phyloP scores from a whole-genome alignment of 306 rosid species.

The Ceratonia siliqua region DNA sequence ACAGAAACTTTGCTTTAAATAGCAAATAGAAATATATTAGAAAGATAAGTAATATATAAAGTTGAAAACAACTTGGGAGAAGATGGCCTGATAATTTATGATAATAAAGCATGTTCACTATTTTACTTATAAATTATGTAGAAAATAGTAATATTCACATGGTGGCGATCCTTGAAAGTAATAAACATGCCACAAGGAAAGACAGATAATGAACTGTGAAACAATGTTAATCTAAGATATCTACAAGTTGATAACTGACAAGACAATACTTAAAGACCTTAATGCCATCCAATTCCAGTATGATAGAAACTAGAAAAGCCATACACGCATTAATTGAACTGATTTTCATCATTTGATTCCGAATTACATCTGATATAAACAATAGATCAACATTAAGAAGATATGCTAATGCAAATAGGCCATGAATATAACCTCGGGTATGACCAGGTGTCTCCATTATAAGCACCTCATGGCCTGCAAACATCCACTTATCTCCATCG shows the following conservation, averaged over 20 bases:
- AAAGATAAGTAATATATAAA: neutral
- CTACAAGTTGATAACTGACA: neutral
- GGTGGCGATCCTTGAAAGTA: no score
- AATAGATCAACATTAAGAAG: slow-evolving; percentile 2
- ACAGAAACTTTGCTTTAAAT: neutral
- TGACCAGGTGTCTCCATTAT: slow-evolving; percentile 96
- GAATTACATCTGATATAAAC: neutral
- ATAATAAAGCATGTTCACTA: neutral
- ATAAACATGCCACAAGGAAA: neutral
- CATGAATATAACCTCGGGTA: slow-evolving; percentile 67
- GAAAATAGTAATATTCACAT: neutral
- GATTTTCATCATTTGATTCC: neutral
- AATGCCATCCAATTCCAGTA: neutral
- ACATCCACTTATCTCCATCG: slow-evolving; percentile 99
- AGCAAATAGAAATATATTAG: neutral
- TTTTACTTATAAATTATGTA: neutral
- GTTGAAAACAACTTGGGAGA: neutral
- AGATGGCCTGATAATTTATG: neutral
- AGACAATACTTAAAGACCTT: neutral
- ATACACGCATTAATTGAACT: neutral
- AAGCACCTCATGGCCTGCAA: slow-evolving; percentile 93
- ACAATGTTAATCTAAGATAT: no score
- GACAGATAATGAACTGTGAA: neutral
- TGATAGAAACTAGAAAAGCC: slow-evolving; percentile 6
- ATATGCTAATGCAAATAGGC: slow-evolving; percentile 25